Percentiles rank a stretch among this genome's conserved stretches.
phyloP scores from a whole-genome alignment of 176 grass and related monocot genomes.

The Otatea glauca region DNA sequence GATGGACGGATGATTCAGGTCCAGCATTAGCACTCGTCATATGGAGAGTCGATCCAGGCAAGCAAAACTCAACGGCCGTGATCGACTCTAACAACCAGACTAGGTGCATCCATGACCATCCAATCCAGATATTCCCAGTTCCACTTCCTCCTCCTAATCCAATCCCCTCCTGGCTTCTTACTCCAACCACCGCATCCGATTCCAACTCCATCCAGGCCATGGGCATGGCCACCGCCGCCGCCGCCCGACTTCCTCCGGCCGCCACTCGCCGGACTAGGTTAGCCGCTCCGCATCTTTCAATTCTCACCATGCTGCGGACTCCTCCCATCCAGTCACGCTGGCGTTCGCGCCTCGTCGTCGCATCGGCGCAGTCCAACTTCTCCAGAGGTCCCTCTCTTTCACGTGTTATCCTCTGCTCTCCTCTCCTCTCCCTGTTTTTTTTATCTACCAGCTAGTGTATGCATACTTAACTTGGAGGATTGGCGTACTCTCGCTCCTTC shows the following conservation, averaged over 20 bases:
- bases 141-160: background rate
- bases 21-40: too few species aligned
- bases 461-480: background rate
- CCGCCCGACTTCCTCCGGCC: conserved; percentile 24
- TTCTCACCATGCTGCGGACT: background rate
- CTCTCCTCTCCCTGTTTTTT: too few species aligned
- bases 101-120: background rate
- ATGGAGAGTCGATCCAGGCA: too few species aligned
- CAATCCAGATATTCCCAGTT: background rate
- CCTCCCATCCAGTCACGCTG: background rate
- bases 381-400: conserved; percentile 50
- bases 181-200: background rate
- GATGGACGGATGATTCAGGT: too few species aligned
- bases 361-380: conserved; percentile 62
- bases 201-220: background rate
- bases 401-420: too few species aligned
- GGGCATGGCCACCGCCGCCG: conserved; percentile 4
- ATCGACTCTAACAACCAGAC: too few species aligned
- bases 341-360: conserved; percentile 46
- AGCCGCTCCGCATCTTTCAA: background rate
- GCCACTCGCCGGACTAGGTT: background rate
- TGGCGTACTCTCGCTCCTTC: background rate
- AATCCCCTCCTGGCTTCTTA: background rate
- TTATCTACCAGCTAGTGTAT: background rate
- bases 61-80: too few species aligned